Evolutionary conservation across 2,329 filamentous ascomycete species (phyloP).

Genomic region (Neodidymelliopsis sp.): DNA sequence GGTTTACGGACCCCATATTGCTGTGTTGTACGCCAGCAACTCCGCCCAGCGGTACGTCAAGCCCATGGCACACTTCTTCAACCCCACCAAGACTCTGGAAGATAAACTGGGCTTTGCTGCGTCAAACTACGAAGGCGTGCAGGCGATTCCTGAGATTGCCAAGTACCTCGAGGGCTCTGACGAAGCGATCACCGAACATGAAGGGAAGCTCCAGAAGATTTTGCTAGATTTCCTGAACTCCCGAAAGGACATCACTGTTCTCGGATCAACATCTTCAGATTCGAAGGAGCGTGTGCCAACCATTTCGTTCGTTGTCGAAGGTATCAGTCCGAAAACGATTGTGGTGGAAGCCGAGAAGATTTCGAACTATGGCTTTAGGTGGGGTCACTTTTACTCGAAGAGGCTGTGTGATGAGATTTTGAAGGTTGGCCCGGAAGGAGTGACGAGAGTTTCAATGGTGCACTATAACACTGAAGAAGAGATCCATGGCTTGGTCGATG

Average conservation of each 20-base stretch:
- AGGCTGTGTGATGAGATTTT: constrained; percentile 67
- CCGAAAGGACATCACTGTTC: constrained; percentile 63
- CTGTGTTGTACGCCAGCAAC: constrained; percentile 71
- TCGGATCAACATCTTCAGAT: constrained; percentile 62
- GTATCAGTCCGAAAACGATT: constrained; percentile 62
- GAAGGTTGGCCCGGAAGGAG: constrained; percentile 65
- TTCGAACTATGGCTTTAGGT: constrained; percentile 68
- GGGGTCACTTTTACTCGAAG: constrained; percentile 74
- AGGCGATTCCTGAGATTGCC: constrained; percentile 67
- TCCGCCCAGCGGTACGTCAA: constrained; percentile 63
- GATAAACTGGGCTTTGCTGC: constrained; percentile 74
- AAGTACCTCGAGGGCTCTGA: constrained; percentile 63
- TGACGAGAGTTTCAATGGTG: constrained; percentile 74
- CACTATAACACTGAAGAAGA: constrained; percentile 77
- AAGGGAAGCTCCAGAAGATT: constrained; percentile 65
- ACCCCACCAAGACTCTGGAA: constrained; percentile 64
- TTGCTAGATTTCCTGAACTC: constrained; percentile 66
- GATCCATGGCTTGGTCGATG: constrained; percentile 60
- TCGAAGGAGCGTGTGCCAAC: constrained; percentile 65
- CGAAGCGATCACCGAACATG: constrained; percentile 62
- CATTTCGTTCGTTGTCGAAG: constrained; percentile 70
- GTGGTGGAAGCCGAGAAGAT: constrained; percentile 68
- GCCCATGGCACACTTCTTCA: constrained; percentile 74
- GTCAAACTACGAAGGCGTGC: constrained; percentile 73
- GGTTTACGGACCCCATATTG: constrained; percentile 78